Base-by-base conservation (phyloP, 2,329 filamentous ascomycete genomes). In the Aspergillus flavus region DNA sequence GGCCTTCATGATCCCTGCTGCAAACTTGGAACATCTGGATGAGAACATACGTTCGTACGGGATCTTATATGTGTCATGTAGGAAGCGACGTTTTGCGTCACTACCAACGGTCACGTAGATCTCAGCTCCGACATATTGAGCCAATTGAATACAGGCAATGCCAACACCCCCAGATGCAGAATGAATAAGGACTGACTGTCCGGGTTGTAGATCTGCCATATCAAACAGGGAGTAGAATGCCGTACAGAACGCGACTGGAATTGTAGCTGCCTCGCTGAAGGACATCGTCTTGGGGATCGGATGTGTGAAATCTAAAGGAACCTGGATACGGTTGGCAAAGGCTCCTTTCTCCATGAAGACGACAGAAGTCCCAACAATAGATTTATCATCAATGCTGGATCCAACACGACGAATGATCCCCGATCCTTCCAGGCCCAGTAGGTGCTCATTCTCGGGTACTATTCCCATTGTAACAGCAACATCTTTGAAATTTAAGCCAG, bases 361-460 rank as follows among this genome's bases (percentile, higher is more conserved):
- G 39, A 66, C 59, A 30, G 79, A 76, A 61, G 82, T 80, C 5
- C 81, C 81, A 69, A 48, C 39, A 76, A 72, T 72, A 80, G 80
- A 57, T 69, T 61, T 32, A 66, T 63, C 19, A 4, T 19, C 14
- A 55, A 72, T 69, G 23, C 73, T 68, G 1, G 72, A 64, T 0
- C 74, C 75, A 26, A 76, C 73, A 16, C 72, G 65, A 0, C 70
- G 67, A 14, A 82, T 73, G 7, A 78, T 66, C 4, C 81, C 81
- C 1, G 80, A 73, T 5, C 77, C 79, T 58, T 83, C 80, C 55
- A 75, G 79, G n/a, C 80, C 80, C 32, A 81, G 74, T 61, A 80
- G 73, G 46, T 79, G 77, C 50, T 66, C 61, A 50, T 66, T 64
- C 36, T 58, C 64, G 43, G 26, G 69, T 0, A 73, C 61, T 12